Percentiles rank a stretch among this genome's conserved stretches.
Evolutionary conservation across 495 filamentous ascomycete genomes (phyloP).

Genomic region (Zalerion maritima): DNA sequence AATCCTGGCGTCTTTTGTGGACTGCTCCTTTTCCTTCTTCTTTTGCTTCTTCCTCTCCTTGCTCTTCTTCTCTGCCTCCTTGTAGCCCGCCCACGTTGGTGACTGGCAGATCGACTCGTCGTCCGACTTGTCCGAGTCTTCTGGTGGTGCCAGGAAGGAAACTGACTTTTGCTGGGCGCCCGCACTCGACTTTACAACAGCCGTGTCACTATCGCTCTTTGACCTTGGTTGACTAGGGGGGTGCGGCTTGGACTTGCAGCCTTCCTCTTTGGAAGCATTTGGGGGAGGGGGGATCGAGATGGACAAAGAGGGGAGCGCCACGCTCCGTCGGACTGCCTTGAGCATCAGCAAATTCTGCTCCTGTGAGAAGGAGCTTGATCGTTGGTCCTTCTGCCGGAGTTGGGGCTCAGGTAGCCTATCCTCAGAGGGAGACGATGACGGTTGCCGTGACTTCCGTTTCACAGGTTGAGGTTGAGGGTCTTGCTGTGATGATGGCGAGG

Average conservation of each 20-base stretch:
- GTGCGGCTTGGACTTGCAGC: conserved; percentile 2
- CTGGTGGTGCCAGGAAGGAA: conserved; percentile 23
- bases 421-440: background rate
- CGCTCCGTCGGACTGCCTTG: conserved; percentile 24
- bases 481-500: too few relatives aligned
- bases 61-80: conserved; percentile 30
- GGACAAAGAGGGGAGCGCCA: conserved; percentile 23
- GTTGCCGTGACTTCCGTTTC: conserved; percentile 1
- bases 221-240: background rate
- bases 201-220: conserved; percentile 2
- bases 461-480: conserved; percentile 1
- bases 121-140: conserved; percentile 25
- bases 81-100: conserved; percentile 38
- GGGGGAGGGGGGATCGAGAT: conserved; percentile 25
- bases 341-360: conserved; percentile 23
- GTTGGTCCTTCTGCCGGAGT: conserved; percentile 10
- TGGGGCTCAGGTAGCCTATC: conserved; percentile 9
- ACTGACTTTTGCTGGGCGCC: conserved; percentile 23
- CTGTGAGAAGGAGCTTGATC: conserved; percentile 4
- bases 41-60: conserved; percentile 31
- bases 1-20: conserved; percentile 20
- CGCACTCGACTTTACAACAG: conserved; percentile 4
- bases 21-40: conserved; percentile 27
- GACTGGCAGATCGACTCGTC: conserved; percentile 41
- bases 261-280: conserved; percentile 12